Conservation (phyloP, 2,329 filamentous ascomycete genomes). For the Didymella exigua region DNA sequence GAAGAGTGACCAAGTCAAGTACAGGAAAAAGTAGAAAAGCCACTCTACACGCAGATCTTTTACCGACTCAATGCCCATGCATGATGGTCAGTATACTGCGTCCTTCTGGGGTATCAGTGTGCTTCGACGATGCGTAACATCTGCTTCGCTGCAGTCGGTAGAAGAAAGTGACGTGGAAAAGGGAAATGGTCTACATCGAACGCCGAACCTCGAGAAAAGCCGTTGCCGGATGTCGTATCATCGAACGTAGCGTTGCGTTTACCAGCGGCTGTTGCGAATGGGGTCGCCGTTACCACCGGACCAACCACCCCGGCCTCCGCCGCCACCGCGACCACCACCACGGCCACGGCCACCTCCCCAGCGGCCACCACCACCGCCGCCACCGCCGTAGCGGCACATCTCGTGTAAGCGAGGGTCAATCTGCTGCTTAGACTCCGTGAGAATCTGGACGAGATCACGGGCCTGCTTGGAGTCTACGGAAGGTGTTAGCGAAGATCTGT, state of each 20-base stretch:
- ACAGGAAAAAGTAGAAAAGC: conserved; percentile 29
- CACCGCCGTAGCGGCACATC: conserved; percentile 92
- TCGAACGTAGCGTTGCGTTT: conserved; percentile 19
- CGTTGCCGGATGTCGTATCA: conserved; percentile 9
- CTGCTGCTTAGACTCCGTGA: conserved; percentile 96
- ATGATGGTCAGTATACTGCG: conserved; percentile 26
- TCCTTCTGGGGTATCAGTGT: conserved; percentile 41
- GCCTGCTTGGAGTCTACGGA: conserved; percentile 65
- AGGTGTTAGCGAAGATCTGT: conserved; percentile 37
- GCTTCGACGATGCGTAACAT: conserved; percentile 27
- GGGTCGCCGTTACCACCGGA: conserved; percentile 49
- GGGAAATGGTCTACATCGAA: conserved; percentile 34
- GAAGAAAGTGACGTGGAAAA: conserved; percentile 22
- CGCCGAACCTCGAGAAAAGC: conserved; percentile 26
- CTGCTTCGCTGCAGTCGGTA: conserved; percentile 29
- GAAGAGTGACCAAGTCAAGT: conserved; percentile 3
- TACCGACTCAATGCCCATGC: conserved; percentile 17
- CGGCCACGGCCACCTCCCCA: conserved; percentile 72
- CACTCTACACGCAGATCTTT: conserved; percentile 33
- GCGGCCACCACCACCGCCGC: conserved; percentile 73
- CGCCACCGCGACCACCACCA: conserved; percentile 60
- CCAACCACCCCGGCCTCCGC: conserved; percentile 51
- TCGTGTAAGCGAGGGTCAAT: conserved; percentile 94
- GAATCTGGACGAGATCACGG: conserved; percentile 91
- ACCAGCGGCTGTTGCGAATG: conserved; percentile 51